Evolutionary conservation across 805 yeast genomes (phyloP).

Genomic region (Wickerhamiella sergipiensis): DNA sequence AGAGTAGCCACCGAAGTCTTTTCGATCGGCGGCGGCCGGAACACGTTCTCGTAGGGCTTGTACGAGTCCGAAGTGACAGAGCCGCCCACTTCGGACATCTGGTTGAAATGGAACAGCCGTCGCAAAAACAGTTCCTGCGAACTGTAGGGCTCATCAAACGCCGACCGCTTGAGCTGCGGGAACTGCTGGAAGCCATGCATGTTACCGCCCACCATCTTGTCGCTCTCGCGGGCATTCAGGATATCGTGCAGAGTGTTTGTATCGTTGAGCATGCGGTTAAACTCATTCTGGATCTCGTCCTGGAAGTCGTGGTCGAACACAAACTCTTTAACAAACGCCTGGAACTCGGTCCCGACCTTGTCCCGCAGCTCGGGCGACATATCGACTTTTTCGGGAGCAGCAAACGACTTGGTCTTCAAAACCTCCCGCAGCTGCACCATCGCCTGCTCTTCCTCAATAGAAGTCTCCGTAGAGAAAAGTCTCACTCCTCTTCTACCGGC

Average conservation of each 20-base stretch:
- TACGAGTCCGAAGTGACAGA: conserved; percentile 36
- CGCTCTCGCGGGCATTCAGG: neutral
- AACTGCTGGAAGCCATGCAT: conserved; percentile 23
- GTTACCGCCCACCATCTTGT: conserved; percentile 9
- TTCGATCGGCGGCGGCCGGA: conserved; percentile 41
- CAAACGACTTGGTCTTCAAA: conserved; percentile 11
- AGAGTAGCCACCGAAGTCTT: conserved; percentile 56
- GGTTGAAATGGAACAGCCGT: conserved; percentile 46
- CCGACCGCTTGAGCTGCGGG: conserved; percentile 54
- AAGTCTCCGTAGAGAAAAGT: neutral
- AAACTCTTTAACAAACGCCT: conserved; percentile 18
- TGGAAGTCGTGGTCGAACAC: conserved; percentile 18
- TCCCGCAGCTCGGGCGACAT: conserved; percentile 21
- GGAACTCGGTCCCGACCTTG: conserved; percentile 20
- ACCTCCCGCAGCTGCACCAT: conserved; percentile 8
- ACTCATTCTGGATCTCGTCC: conserved; percentile 14
- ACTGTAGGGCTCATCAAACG: conserved; percentile 53
- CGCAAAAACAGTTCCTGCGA: conserved; percentile 66
- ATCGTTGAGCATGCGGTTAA: conserved; percentile 11
- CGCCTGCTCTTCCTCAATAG: conserved; percentile 4
- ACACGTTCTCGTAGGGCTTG: conserved; percentile 52
- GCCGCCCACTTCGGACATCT: conserved; percentile 51
- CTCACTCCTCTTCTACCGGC: neutral
- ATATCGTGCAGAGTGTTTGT: conserved; percentile 1
- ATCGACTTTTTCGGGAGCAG: conserved; percentile 12